Percentiles rank a stretch among this genome's conserved stretches.
Conservation (phyloP, 2,329 filamentous ascomycete species). For the Penicillium sp. region DNA sequence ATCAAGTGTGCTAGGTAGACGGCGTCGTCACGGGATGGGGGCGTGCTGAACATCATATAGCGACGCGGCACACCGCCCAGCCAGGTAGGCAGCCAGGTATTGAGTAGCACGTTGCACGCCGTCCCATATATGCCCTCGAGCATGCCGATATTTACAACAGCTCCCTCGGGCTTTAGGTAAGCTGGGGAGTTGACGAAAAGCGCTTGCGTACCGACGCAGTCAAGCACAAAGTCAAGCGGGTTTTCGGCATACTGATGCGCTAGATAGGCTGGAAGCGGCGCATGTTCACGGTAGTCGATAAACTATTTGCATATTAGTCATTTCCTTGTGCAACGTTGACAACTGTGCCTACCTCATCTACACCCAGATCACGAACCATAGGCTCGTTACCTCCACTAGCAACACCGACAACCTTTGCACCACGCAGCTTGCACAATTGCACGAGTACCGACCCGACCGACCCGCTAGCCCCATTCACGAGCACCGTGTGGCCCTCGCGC, state of each 20-base stretch:
- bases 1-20: conserved; percentile 9
- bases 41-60: conserved; percentile 16
- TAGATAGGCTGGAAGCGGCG: conserved; percentile 9
- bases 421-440: conserved; percentile 17
- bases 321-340: not conserved
- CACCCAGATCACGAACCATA: conserved; percentile 16
- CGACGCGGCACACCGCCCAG: conserved; percentile 14
- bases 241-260: conserved; percentile 10
- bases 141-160: conserved; percentile 10
- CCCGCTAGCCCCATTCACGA: conserved; percentile 20
- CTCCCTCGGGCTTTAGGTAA: conserved; percentile 12
- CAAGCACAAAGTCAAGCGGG: conserved; percentile 20
- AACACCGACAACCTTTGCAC: conserved; percentile 17
- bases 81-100: conserved; percentile 8
- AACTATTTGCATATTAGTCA: conserved; percentile 7
- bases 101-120: not conserved
- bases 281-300: conserved; percentile 12
- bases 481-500: conserved; percentile 15
- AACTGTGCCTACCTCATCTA: conserved; percentile 13
- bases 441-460: conserved; percentile 19
- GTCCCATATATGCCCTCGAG: not conserved
- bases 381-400: conserved; percentile 19
- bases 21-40: conserved; percentile 3
- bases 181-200: conserved; percentile 18
- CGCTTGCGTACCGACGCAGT: conserved; percentile 19